A percentile compares a stretch with the other conserved stretches of the same genome.
These are phyloP conservation scores for Ceratocystis destructans DNA, from an alignment of 2,329 filamentous ascomycete genomes.

Conservation along the genomic window DNA sequence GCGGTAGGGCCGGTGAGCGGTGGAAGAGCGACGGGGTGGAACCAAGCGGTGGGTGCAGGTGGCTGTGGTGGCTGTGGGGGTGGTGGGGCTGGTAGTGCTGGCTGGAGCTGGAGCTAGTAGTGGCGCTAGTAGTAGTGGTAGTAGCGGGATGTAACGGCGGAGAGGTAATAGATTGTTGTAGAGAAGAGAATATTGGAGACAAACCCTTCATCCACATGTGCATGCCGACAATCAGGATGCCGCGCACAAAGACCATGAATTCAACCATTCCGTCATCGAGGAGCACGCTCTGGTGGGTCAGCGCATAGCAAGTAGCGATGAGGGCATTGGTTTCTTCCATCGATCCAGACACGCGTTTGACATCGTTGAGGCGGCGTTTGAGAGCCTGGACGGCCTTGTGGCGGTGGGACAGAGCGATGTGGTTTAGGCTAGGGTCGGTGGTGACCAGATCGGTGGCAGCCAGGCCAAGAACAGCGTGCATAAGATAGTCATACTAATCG, in stretches of 20 bases:
- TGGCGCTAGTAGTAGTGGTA: background rate
- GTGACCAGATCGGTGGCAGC: slow-evolving; percentile 51
- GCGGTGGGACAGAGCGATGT: slow-evolving; percentile 49
- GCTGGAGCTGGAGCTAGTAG: background rate
- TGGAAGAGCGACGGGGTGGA: background rate
- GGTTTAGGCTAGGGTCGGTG: slow-evolving; percentile 37
- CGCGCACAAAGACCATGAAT: slow-evolving; percentile 47
- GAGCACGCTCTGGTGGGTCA: slow-evolving; percentile 45
- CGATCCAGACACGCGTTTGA: slow-evolving; percentile 29
- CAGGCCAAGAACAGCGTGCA: slow-evolving; percentile 57
- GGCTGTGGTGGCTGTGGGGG: background rate
- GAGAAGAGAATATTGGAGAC: slow-evolving; percentile 33
- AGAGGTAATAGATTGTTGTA: background rate
- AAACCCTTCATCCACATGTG: slow-evolving; percentile 40
- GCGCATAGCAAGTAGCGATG: slow-evolving; percentile 44
- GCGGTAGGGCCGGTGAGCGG: slow-evolving; percentile 26
- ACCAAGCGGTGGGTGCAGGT: background rate
- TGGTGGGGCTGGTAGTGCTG: background rate
- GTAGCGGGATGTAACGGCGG: background rate
- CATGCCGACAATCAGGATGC: slow-evolving; percentile 40
- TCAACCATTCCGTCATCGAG: slow-evolving; percentile 46
- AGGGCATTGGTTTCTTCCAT: slow-evolving; percentile 46
- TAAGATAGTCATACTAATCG: slow-evolving; percentile 47
- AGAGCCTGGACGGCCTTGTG: slow-evolving; percentile 50
- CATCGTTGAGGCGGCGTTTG: slow-evolving; percentile 38